A percentile compares a stretch with the other conserved stretches of the same genome.
phyloP scores from a whole-genome alignment of 441 rosid genomes.

The Eutrema salsugineum region DNA sequence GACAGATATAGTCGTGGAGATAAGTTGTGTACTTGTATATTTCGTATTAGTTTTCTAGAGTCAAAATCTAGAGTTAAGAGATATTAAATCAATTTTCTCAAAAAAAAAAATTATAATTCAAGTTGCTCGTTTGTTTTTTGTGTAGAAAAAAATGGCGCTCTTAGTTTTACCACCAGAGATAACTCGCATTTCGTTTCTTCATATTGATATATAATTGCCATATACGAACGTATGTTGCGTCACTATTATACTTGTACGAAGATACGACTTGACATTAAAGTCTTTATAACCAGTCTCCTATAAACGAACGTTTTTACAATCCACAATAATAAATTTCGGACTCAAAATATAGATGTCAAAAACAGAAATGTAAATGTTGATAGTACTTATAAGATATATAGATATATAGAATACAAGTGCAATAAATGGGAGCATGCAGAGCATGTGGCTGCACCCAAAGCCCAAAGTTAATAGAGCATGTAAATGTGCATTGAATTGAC shows the following conservation, averaged over 20 bases:
- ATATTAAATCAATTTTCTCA: not conserved
- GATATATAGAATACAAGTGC: conserved; percentile 7
- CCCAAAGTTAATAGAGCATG: conserved; percentile 15
- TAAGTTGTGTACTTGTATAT: not conserved
- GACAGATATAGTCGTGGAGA: not conserved
- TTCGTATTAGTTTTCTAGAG: not conserved
- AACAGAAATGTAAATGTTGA: not conserved
- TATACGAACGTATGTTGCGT: not conserved
- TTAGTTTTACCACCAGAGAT: not conserved
- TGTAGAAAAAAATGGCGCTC: no score
- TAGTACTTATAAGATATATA: not conserved
- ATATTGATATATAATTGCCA: not conserved
- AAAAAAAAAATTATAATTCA: no score
- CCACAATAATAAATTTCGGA: not conserved
- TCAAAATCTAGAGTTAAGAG: not conserved
- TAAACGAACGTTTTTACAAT: not conserved
- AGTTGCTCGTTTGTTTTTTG: no score
- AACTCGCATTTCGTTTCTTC: not conserved
- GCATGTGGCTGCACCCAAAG: conserved; percentile 27
- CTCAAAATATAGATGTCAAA: not conserved
- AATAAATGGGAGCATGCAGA: conserved; percentile 28
- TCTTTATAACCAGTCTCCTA: not conserved
- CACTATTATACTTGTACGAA: not conserved
- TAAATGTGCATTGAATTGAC: conserved; percentile 23
- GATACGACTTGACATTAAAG: not conserved